phyloP scores from a whole-genome alignment of 83 land plant species.

The Diphasiastrum complanatum region DNA sequence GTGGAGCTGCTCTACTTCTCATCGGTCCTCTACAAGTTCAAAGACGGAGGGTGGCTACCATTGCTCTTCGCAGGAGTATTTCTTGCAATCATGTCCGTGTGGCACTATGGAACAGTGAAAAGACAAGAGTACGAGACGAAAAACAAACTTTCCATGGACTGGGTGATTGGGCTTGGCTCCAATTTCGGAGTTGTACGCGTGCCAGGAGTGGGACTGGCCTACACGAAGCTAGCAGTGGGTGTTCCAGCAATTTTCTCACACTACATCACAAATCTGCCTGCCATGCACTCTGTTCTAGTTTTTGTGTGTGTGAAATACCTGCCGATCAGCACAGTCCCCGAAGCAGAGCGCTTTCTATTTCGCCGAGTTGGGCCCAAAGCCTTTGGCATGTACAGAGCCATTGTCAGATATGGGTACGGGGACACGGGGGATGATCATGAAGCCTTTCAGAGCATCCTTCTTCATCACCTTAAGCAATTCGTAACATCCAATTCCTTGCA shows the following conservation, averaged over 20 bases:
- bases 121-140: conserved; percentile 4
- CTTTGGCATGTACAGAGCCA: too few relatives aligned
- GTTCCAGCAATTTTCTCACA: conserved; percentile 4
- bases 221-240: neutral
- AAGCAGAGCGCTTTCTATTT: conserved; percentile 2
- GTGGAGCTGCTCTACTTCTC: too few relatives aligned
- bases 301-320: too few relatives aligned
- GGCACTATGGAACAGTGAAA: conserved; percentile 15
- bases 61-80: too few relatives aligned
- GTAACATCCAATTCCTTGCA: too few relatives aligned
- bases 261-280: conserved; percentile 1
- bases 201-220: conserved; percentile 3
- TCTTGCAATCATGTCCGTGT: too few relatives aligned
- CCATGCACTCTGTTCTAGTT: conserved; percentile 7
- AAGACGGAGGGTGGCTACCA: too few relatives aligned
- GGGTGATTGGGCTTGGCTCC: conserved; percentile 5
- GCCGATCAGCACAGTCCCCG: conserved; percentile 8
- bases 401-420: conserved; percentile 13
- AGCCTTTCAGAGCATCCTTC: too few relatives aligned
- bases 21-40: too few relatives aligned
- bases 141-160: conserved; percentile 14
- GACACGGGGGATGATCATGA: conserved; percentile 9
- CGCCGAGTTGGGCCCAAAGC: conserved; percentile 5
- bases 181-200: conserved; percentile 1
- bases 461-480: too few relatives aligned